phyloP scores from a whole-genome alignment of 306 rosid species.

The Elaeagnus macrophylla region DNA sequence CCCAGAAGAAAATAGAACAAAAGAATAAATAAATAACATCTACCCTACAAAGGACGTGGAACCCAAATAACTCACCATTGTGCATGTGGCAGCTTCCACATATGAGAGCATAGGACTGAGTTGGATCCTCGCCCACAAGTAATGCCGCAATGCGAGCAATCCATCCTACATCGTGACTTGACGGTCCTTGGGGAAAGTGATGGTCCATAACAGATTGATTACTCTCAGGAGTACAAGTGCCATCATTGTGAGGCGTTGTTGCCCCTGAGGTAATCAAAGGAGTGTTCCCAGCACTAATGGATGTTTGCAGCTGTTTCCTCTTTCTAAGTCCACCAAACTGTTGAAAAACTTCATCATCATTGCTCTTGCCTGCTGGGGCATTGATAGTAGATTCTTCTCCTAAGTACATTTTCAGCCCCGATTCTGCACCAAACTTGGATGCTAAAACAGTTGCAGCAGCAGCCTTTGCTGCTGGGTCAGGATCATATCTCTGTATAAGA shows the following conservation, averaged over 20 bases:
- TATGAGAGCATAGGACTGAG: slow-evolving; percentile 89
- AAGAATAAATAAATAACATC: too few species aligned
- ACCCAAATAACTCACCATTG: slow-evolving; percentile 58
- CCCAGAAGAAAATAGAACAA: too few species aligned
- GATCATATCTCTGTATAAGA: slow-evolving; percentile 75
- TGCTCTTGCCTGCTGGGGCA: slow-evolving; percentile 54
- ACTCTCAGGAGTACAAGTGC: slow-evolving; percentile 31
- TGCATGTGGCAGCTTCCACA: slow-evolving; percentile 98
- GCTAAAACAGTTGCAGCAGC: slow-evolving; percentile 96
- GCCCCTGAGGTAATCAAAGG: slow-evolving; percentile 32
- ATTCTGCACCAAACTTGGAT: slow-evolving; percentile 88
- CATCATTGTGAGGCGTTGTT: slow-evolving; percentile 33
- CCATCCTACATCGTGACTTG: slow-evolving; percentile 78
- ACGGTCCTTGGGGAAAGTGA: slow-evolving; percentile 52
- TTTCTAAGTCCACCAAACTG: slow-evolving; percentile 70
- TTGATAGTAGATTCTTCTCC: slow-evolving; percentile 46
- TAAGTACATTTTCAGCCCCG: slow-evolving; percentile 64
- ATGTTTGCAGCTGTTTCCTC: slow-evolving; percentile 48
- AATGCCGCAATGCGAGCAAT: slow-evolving; percentile 84
- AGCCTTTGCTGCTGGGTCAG: slow-evolving; percentile 99
- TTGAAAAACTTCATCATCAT: slow-evolving; percentile 60
- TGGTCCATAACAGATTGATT: slow-evolving; percentile 57
- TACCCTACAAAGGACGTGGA: neutral
- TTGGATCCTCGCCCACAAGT: slow-evolving; percentile 97
- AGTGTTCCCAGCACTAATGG: slow-evolving; percentile 31